These are phyloP conservation scores for Cercophora samala DNA, from an alignment of 495 filamentous ascomycete species.

Conservation along the genomic window DNA sequence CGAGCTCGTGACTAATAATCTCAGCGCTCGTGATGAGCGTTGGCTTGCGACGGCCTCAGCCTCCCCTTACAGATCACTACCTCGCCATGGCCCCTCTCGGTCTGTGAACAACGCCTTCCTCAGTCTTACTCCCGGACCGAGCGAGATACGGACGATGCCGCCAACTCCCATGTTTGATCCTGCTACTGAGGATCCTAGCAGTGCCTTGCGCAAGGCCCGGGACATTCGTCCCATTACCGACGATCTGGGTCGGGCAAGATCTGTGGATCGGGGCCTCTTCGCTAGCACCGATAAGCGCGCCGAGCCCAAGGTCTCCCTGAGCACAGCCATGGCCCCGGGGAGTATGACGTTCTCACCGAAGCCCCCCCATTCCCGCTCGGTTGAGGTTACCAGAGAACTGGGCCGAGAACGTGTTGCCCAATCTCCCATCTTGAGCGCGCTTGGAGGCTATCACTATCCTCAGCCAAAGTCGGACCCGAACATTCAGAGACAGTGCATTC, in stretches of 20 bases:
- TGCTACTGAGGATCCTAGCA: slow-evolving; percentile 37
- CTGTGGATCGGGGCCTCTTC: slow-evolving; percentile 55
- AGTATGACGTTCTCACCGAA: slow-evolving; percentile 53
- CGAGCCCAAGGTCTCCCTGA: slow-evolving; percentile 61
- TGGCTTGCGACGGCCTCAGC: slow-evolving; percentile 30
- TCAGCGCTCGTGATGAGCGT: slow-evolving; percentile 43
- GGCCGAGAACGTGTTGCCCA: slow-evolving; percentile 26
- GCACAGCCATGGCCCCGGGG: slow-evolving; percentile 60
- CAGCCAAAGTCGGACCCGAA: slow-evolving; percentile 48
- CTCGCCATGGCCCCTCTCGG: slow-evolving; percentile 40
- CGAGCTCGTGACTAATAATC: slow-evolving; percentile 40
- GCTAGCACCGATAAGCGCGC: slow-evolving; percentile 58
- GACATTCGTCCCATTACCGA: slow-evolving; percentile 48
- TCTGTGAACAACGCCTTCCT: slow-evolving; percentile 57
- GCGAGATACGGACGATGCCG: slow-evolving; percentile 43
- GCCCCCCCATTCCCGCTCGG: slow-evolving; percentile 35
- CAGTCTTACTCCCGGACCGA: slow-evolving; percentile 35
- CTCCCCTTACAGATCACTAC: slow-evolving; percentile 20
- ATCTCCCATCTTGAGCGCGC: slow-evolving; percentile 35
- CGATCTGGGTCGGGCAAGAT: slow-evolving; percentile 46
- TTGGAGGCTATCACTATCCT: slow-evolving; percentile 39
- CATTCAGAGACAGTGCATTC: slow-evolving; percentile 36
- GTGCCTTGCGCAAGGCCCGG: slow-evolving; percentile 41
- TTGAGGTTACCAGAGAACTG: slow-evolving; percentile 24
- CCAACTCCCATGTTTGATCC: slow-evolving; percentile 49